A percentile compares a stretch with the other conserved stretches of the same genome.
Conservation (phyloP, 441 rosid species). For the Syzygium malaccense region DNA sequence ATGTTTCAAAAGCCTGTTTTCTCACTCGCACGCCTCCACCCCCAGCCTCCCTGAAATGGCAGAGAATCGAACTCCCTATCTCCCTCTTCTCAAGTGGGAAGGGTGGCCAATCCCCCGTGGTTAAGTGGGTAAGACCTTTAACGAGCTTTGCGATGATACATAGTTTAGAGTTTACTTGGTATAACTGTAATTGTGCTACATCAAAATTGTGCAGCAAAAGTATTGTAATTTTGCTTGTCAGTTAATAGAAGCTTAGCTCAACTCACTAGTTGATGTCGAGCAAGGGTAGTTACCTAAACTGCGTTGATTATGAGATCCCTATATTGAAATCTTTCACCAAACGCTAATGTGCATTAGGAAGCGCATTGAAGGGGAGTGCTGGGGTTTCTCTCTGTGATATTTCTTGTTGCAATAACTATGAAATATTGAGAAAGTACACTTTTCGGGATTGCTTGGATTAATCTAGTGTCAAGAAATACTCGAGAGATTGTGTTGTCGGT, state of each 20-base stretch:
- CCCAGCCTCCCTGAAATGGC: no score
- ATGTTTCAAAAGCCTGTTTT: no score
- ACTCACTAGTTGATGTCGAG: neutral
- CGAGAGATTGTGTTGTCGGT: neutral
- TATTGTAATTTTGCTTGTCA: neutral
- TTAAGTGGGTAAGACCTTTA: neutral
- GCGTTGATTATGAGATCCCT: neutral
- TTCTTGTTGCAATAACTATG: neutral
- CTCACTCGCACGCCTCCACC: no score
- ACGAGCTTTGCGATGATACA: rapidly evolving
- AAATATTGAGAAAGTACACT: neutral
- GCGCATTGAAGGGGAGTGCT: neutral
- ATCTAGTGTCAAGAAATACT: neutral
- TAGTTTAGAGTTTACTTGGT: neutral
- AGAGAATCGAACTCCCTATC: no score
- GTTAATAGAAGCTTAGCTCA: neutral
- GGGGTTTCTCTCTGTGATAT: neutral
- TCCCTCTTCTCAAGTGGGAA: no score
- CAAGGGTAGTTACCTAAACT: neutral
- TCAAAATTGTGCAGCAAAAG: neutral
- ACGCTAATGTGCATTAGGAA: neutral
- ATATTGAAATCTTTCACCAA: neutral
- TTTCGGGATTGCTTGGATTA: neutral
- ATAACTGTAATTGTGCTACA: neutral
- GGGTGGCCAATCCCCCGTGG: no score